Evolutionary conservation across 352 stramenopile genomes (phyloP), one percentile per base, ranked within the genome.

Genomic region (Globisporangium okanoganense): DNA sequence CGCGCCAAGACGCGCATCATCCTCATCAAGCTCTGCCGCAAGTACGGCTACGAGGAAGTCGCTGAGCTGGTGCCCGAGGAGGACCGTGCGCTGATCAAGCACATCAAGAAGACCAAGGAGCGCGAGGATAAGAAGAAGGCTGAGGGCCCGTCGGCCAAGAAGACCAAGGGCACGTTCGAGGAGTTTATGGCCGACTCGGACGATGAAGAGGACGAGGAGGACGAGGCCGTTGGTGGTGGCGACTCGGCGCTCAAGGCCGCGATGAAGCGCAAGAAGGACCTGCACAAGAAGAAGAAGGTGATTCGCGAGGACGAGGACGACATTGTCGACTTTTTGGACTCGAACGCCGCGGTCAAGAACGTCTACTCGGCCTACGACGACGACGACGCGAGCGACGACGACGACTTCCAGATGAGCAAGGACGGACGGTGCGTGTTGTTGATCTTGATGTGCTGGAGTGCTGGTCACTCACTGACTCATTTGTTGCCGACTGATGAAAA

Each of bases 21-120:
- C 64, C 76, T 98, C 2, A 98, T 97, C 67, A 98, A 98, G 64
- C 76, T 98, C 29, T 96, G 96, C 53, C 82, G 92, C 54, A 89
- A 96, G 58, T 98, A 96, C 67, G 93, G 93, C 33, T 98, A 97
- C 76, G 93, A 98, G 9, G 73, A 87, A 27, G 74, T 98, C 48
- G 85, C 88, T 25, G 88, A 80, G 53, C 72, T 98, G 1, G 86
- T 98, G 52, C 93, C 95, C 0, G 78, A 89, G 36, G 88, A 93
- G 51, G 93, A 98, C 66, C 82, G 75, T 25, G 85, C 92, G 33
- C 66, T 98, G 31, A 95, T 98, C 59, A 96, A 90, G 64, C 93
- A 98, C 73, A 98, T 98, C 66, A 94, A 97, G 69, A 98, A 98
- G 82, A 92, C 96, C 7, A 94, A 92, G 41, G 90, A 98, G 61